These are phyloP conservation scores for Scenedesmus sp. DNA, from an alignment of 163 green algal genomes.

Conservation along the genomic window DNA sequence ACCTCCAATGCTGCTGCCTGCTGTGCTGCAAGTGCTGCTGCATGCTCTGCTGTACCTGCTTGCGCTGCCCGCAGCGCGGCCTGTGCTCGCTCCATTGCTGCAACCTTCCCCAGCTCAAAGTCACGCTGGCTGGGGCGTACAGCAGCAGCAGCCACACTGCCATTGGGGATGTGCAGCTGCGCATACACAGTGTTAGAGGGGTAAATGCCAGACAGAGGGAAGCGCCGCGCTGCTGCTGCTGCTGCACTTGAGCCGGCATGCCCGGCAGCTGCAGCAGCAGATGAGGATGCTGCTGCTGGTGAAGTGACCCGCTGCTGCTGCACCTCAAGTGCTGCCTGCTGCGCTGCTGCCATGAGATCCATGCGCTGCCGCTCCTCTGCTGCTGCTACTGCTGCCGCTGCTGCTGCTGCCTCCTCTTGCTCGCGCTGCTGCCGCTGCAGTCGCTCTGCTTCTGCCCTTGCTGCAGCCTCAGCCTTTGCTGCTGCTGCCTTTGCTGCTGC, in stretches of 20 bases:
- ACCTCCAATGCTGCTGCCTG: constrained; percentile 33
- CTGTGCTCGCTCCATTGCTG: background rate
- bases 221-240: background rate
- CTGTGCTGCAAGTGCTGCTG: background rate
- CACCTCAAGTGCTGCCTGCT: constrained; percentile 11
- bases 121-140: constrained; percentile 33
- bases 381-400: background rate
- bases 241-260: background rate
- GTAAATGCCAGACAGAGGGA: background rate
- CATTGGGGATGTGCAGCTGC: constrained; percentile 13
- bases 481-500: background rate
- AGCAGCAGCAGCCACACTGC: constrained; percentile 11
- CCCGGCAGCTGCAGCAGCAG: background rate
- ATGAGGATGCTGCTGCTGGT: background rate
- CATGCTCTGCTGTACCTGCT: background rate
- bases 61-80: background rate
- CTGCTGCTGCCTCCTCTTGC: background rate
- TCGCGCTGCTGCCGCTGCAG: constrained; percentile 5
- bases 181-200: constrained; percentile 31
- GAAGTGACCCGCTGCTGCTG: background rate
- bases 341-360: constrained; percentile 24
- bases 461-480: background rate
- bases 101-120: constrained; percentile 7
- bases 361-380: constrained; percentile 10
- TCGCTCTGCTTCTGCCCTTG: background rate